Base-by-base conservation (phyloP, 1,284 basidiomycete species). In the Ceratobasidium sp. region DNA sequence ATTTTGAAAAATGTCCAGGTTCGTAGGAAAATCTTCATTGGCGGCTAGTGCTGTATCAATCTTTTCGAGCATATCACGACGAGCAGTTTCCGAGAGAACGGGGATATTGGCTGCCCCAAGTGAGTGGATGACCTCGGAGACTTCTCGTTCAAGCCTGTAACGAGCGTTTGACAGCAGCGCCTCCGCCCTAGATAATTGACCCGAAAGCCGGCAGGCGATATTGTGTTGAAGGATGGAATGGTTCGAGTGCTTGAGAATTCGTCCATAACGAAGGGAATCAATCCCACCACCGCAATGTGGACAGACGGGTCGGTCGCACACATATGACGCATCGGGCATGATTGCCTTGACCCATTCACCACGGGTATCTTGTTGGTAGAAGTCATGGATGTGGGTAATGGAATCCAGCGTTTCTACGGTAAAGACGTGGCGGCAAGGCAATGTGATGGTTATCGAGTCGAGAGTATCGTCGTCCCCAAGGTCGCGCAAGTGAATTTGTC, bases 391-490 rank as follows among this genome's bases (percentile, higher is more conserved):
- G 7, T 33, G 7, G 21, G 47, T 50, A 21, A 81, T 78, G 0
- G 85, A 86, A 70, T 91, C 89, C 21, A 90, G 79, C 0, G 86
- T 87, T 74, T 88, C 87, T 5, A 88, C 83, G 0, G 89, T 89
- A 75, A 90, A 90, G 0, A 82, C 76, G 74, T 91, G 89, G 0
- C 82, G 73, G 73, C 89, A 91, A n/a, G 80, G 79, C 19, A 89
- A 78, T 0, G 85, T 88, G 72, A 91, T 87, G 5, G 54, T 56
- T 33, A 56, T 56, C 19, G 54, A 56, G 33, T 25, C 33, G 2
- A 56, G 19, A 6, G 13, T 21, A 33, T 7, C 29, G 11, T 41
- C n/a, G 33, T 21, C 33, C 19, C 16, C n/a, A 3, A 21, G 14
- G 2, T 39, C 54, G 33, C 19, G 9, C 19, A 56, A 41, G 21